Percentiles rank a stretch among this genome's conserved stretches.
phyloP scores from a whole-genome alignment of 208 protist species.

The Crithidia bombi region DNA sequence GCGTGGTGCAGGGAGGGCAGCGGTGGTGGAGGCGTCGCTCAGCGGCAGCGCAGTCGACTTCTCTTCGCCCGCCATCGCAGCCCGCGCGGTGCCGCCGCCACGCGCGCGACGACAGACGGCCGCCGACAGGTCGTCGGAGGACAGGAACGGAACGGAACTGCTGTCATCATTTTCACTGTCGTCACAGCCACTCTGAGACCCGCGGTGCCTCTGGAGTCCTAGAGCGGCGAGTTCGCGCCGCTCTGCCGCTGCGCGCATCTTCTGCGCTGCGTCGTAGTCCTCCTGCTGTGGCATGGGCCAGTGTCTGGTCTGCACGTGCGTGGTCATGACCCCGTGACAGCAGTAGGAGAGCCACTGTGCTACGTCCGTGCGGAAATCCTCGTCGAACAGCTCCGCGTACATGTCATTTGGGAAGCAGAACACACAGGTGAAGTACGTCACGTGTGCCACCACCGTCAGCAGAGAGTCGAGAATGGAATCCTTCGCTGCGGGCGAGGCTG shows the following conservation, averaged over 20 bases:
- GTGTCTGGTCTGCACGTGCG: slow-evolving; percentile 55
- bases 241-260: slow-evolving; percentile 8
- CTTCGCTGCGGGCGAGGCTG: slow-evolving; percentile 48
- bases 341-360: slow-evolving; percentile 79
- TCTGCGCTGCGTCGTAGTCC: slow-evolving; percentile 32
- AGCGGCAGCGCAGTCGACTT: too few species aligned
- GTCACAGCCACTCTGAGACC: too few species aligned
- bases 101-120: not conserved
- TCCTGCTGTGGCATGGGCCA: slow-evolving; percentile 59
- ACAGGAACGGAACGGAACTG: not conserved
- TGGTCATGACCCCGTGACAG: slow-evolving; percentile 73
- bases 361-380: slow-evolving; percentile 68
- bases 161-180: not conserved
- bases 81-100: not conserved
- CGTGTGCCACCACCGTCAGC: slow-evolving; percentile 50
- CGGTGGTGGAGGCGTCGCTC: too few species aligned
- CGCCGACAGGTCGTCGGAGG: not conserved
- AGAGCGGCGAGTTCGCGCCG: slow-evolving; percentile 3
- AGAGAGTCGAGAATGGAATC: slow-evolving; percentile 68
- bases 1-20: not conserved
- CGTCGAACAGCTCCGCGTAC: slow-evolving; percentile 69
- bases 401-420: slow-evolving; percentile 87
- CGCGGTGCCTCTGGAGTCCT: not conserved
- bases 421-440: slow-evolving; percentile 63
- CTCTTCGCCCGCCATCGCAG: not conserved